Conservation (phyloP, 495 filamentous ascomycete species). For the Physcia stellaris region DNA sequence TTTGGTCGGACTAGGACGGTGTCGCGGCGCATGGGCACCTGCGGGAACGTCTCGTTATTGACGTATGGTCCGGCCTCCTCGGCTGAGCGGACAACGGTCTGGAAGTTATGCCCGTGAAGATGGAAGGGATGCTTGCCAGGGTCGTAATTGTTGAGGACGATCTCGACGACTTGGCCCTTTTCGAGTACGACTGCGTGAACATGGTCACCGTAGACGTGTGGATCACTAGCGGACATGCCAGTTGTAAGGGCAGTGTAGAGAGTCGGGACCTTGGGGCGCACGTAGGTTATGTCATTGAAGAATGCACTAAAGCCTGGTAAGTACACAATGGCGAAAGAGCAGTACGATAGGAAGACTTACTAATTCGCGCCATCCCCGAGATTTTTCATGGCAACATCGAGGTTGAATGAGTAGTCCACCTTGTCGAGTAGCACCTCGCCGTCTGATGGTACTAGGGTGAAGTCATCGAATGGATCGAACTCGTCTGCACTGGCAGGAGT, state of each 20-base stretch:
- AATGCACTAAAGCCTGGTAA: constrained; percentile 39
- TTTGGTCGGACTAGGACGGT: constrained; percentile 41
- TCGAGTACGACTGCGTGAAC: constrained; percentile 52
- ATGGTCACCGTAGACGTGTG: constrained; percentile 51
- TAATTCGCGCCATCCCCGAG: constrained; percentile 66
- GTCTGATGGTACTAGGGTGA: constrained; percentile 53
- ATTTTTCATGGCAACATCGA: constrained; percentile 59
- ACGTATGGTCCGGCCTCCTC: constrained; percentile 35
- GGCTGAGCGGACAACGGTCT: constrained; percentile 41
- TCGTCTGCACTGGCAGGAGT: constrained; percentile 35
- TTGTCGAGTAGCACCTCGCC: constrained; percentile 37
- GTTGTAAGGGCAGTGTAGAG: constrained; percentile 56
- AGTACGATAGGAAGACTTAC: constrained; percentile 24
- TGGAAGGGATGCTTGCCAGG: constrained; percentile 66
- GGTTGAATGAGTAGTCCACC: constrained; percentile 44
- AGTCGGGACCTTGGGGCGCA: constrained; percentile 54
- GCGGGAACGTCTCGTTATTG: constrained; percentile 25
- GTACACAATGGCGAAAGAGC: not conserved
- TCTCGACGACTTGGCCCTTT: constrained; percentile 51
- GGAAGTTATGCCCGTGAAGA: constrained; percentile 70
- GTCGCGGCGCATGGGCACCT: constrained; percentile 42
- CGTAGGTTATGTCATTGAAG: constrained; percentile 63
- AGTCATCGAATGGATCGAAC: constrained; percentile 60
- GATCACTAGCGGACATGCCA: constrained; percentile 44
- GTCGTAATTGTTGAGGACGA: constrained; percentile 64